Conservation (phyloP, 192 early-diverging fungal genomes). For the Mortierella hygrophila region DNA sequence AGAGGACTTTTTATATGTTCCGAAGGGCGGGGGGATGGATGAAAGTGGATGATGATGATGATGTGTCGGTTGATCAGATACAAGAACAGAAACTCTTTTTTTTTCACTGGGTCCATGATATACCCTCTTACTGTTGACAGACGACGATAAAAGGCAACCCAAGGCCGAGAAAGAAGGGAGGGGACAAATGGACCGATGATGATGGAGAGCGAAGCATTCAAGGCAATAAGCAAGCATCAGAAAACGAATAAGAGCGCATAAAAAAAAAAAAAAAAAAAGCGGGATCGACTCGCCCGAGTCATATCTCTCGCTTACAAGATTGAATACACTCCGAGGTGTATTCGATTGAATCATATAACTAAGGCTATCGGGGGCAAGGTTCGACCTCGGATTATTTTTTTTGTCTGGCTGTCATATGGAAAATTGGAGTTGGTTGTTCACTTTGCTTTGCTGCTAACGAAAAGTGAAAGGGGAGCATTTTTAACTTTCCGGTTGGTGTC, state of each 20-base stretch:
- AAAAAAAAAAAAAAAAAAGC: neutral
- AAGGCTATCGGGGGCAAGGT: neutral
- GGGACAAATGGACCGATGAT: too few species aligned
- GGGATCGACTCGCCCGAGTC: constrained; percentile 8
- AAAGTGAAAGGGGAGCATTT: neutral
- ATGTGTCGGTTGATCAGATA: neutral
- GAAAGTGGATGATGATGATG: constrained; percentile 12
- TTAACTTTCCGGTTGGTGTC: constrained; percentile 10
- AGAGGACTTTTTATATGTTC: constrained; percentile 47
- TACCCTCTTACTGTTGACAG: neutral
- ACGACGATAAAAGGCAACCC: constrained; percentile 6
- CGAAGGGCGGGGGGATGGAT: neutral
- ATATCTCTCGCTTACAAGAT: neutral
- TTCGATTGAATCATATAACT: neutral
- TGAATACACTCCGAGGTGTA: neutral
- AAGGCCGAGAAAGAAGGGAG: neutral
- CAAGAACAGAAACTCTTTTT: neutral
- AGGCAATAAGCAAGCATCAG: too few species aligned
- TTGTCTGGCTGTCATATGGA: neutral
- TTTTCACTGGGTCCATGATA: neutral
- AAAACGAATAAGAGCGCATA: too few species aligned
- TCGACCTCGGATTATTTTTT: neutral
- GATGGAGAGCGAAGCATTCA: neutral
- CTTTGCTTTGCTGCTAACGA: neutral
- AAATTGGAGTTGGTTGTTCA: neutral